These are phyloP conservation scores for Dictyostelium citrinum DNA, from an alignment of 78 protist genomes.

Conservation along the genomic window DNA sequence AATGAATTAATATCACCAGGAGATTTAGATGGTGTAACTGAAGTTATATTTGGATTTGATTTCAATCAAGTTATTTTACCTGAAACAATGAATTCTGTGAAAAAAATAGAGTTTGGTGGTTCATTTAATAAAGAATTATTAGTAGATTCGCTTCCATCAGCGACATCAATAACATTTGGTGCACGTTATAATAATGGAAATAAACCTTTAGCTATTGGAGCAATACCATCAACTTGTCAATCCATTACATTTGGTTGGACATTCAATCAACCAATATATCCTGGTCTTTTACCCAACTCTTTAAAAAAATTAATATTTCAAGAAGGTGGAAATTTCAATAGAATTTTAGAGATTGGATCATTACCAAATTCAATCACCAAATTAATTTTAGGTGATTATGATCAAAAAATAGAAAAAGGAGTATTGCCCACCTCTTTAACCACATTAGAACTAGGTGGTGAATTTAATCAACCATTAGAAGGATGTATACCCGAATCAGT, in stretches of 20 bases:
- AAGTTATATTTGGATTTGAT: not conserved
- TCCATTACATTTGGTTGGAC: not conserved
- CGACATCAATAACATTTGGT: not conserved
- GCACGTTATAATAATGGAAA: not conserved
- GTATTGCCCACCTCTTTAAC: not conserved
- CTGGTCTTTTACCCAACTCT: not conserved
- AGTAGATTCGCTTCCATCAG: not conserved
- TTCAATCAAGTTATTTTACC: not conserved
- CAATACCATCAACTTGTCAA: not conserved
- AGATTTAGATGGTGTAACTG: not conserved
- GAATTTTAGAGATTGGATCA: not conserved
- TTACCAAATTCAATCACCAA: not conserved
- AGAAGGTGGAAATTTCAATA: not conserved
- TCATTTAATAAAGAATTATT: not conserved
- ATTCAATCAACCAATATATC: not conserved
- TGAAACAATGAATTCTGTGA: not conserved
- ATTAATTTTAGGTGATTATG: not conserved
- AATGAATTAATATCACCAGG: not conserved
- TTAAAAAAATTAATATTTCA: not conserved
- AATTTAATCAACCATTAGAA: slow-evolving; percentile 11
- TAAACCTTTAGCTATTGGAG: not conserved
- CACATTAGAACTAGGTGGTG: not conserved
- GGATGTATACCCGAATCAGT: not conserved
- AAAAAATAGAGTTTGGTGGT: not conserved
- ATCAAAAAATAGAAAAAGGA: not conserved